Conservation (phyloP, 441 rosid genomes). For the Manihot esculenta region DNA sequence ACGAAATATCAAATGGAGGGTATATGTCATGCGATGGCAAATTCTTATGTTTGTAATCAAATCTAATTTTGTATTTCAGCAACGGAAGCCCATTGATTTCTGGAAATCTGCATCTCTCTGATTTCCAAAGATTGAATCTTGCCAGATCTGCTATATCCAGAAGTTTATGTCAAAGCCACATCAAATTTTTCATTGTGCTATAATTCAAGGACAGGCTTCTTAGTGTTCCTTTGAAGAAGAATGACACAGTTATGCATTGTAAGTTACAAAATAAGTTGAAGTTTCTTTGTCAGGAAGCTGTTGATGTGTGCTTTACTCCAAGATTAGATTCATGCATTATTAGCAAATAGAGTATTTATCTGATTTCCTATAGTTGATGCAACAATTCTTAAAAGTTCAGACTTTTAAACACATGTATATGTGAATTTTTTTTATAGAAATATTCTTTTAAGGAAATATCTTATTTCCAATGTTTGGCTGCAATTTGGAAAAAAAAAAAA, state of each 20-base stretch:
- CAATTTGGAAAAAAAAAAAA: no score
- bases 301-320: neutral
- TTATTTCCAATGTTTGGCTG: no score
- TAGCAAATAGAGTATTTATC: neutral
- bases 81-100: slow-evolving; percentile 56
- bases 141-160: neutral
- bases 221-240: neutral
- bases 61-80: slow-evolving; percentile 34
- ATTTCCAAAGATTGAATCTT: slow-evolving; percentile 3
- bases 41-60: slow-evolving; percentile 1
- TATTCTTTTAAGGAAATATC: no score
- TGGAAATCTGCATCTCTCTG: slow-evolving; percentile 49
- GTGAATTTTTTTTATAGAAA: no score
- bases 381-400: neutral
- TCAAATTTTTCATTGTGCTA: neutral
- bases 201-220: neutral
- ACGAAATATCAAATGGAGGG: no score
- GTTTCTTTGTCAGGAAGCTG: neutral
- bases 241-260: neutral
- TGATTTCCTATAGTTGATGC: neutral
- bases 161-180: neutral
- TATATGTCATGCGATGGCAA: neutral
- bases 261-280: slow-evolving; percentile 7
- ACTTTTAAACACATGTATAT: no score
- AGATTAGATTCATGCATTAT: neutral